Evolutionary conservation across 495 filamentous ascomycete species (phyloP).

Genomic region (Cercophora scortea): DNA sequence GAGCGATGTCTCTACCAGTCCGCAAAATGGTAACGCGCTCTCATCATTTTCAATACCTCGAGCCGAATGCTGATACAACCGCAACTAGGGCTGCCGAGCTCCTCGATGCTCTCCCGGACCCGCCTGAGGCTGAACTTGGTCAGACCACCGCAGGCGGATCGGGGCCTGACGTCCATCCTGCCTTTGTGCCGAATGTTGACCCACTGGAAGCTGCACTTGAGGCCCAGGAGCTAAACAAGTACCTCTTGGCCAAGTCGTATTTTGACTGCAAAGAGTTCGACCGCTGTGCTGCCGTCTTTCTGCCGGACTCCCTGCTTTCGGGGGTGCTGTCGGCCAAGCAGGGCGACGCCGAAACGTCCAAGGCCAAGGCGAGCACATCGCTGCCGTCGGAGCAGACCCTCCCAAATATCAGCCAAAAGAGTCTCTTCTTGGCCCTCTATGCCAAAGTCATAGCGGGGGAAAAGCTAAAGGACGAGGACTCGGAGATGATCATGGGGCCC

Average conservation of each 20-base stretch:
- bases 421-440: slow-evolving; percentile 88
- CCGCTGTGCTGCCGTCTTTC: slow-evolving; percentile 83
- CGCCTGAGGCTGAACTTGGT: slow-evolving; percentile 28
- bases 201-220: slow-evolving; percentile 70
- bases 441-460: slow-evolving; percentile 89
- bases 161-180: slow-evolving; percentile 32
- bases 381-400: slow-evolving; percentile 15
- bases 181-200: slow-evolving; percentile 43
- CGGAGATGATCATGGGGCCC: slow-evolving; percentile 94
- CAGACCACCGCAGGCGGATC: slow-evolving; percentile 25
- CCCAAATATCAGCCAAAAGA: slow-evolving; percentile 66
- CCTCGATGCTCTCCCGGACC: slow-evolving; percentile 64
- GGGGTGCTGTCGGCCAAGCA: slow-evolving; percentile 47
- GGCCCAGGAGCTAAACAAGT: slow-evolving; percentile 69
- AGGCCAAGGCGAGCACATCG: slow-evolving; percentile 37
- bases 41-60: background rate
- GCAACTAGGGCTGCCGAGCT: slow-evolving; percentile 82
- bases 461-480: slow-evolving; percentile 92
- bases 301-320: slow-evolving; percentile 63
- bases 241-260: slow-evolving; percentile 86
- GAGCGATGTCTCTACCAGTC: slow-evolving; percentile 95
- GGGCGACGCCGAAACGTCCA: slow-evolving; percentile 38
- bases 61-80: too few relatives aligned
- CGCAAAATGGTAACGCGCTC: slow-evolving; percentile 72
- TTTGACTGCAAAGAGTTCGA: slow-evolving; percentile 97